Base-by-base conservation (phyloP, 2,329 filamentous ascomycete species). In the Fusarium subtropicale region DNA sequence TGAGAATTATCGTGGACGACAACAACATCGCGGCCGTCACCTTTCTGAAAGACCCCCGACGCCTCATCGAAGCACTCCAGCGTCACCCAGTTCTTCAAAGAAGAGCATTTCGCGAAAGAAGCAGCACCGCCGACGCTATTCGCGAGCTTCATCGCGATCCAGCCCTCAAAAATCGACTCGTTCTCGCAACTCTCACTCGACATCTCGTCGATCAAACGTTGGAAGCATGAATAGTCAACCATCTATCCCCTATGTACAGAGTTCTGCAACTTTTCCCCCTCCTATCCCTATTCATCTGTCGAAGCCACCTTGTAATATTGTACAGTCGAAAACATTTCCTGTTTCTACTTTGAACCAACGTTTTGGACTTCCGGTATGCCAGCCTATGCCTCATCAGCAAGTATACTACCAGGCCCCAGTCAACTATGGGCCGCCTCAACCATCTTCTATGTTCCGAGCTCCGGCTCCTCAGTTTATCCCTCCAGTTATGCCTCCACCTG, bases 401-500 rank as follows among this genome's bases (percentile, higher is more conserved):
- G 36, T 73, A 50, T 75, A 72, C 34, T 73, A 72, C 30, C 73
- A 72, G 26, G 47, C 34, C 41, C 72, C 56, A 24, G 20, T 73
- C 57, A 65, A 58, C 58, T 69, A 65, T 61, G 59, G 71, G 33
- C 56, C 60, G n/a, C 38, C 34, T 33, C 60, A 54, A 12, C 34
- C 53, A 31, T 50, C 39, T 28, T 10, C 63, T 46, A 58, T 68
- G 56, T 42, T 62, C 33, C 58, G 54, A 24, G 46, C 48, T 45
- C 57, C 57, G 16, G 45, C 57, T 18, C 51, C 60, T 52, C 73
- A 71, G 18, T 66, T 65, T 48, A 41, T 66, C 5, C 16, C 47
- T 1, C 33, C 54, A 6, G 16, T 10, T 13, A 39, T 63, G 30
- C 38, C 46, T 39, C 64, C 38, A 18, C 57, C 59, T 34, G 26